Evolutionary conservation across 257 asterid species (phyloP).

Genomic region (Forsythia viridissima): DNA sequence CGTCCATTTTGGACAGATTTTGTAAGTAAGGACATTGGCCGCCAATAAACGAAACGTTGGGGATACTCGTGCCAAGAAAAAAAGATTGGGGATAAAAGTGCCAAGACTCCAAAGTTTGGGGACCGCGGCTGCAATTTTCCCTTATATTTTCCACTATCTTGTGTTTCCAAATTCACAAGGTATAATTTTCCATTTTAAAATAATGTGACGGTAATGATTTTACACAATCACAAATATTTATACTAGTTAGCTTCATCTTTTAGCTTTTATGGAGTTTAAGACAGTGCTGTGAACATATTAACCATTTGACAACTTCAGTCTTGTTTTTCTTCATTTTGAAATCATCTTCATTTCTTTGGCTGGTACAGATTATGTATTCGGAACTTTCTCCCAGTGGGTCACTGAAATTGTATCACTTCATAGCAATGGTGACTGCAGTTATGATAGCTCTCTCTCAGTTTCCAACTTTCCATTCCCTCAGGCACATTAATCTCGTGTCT

Average conservation of each 20-base stretch:
- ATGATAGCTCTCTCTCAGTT: constrained; percentile 90
- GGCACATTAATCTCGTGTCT: constrained; percentile 78
- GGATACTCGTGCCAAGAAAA: too few species aligned
- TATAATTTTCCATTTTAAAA: neutral
- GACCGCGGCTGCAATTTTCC: too few species aligned
- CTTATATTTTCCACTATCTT: neutral
- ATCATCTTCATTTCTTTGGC: constrained; percentile 16
- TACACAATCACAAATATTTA: neutral
- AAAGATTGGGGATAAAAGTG: too few species aligned
- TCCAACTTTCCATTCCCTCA: constrained; percentile 94
- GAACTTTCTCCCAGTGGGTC: constrained; percentile 70
- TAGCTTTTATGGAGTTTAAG: neutral
- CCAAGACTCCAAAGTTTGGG: too few species aligned
- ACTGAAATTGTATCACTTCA: constrained; percentile 74
- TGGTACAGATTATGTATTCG: constrained; percentile 76
- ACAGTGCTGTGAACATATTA: neutral
- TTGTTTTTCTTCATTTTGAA: neutral
- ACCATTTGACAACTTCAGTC: neutral
- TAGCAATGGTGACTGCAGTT: constrained; percentile 79
- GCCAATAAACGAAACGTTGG: too few species aligned
- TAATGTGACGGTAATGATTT: neutral
- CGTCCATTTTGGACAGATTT: too few species aligned
- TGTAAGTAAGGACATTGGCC: too few species aligned
- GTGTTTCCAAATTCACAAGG: neutral
- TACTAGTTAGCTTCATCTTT: neutral